Evolutionary conservation across 768 basidiomycete species (phyloP).

Genomic region (Boletellus ananiceps): DNA sequence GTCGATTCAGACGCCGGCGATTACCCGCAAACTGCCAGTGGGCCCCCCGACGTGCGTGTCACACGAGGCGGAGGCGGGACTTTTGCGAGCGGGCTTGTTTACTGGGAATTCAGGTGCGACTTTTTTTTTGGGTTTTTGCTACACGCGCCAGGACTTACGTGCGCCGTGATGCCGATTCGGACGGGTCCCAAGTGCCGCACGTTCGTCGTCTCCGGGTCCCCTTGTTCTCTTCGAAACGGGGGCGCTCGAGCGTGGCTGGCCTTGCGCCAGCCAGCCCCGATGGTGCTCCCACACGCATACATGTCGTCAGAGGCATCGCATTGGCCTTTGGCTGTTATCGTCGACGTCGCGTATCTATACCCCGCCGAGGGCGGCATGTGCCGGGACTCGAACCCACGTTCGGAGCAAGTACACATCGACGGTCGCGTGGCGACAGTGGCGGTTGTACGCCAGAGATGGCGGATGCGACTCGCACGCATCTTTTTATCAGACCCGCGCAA

Average conservation of each 20-base stretch:
- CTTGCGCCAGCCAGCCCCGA: too few species aligned
- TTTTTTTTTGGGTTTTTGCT: neutral
- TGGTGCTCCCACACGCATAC: too few species aligned
- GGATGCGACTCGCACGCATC: neutral
- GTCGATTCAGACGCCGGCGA: too few species aligned
- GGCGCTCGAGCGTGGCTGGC: neutral
- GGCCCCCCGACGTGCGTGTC: too few species aligned
- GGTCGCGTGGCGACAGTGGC: too few species aligned
- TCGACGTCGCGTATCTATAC: constrained; percentile 6
- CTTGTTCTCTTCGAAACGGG: constrained; percentile 1
- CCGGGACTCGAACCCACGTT: too few species aligned
- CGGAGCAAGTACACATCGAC: too few species aligned
- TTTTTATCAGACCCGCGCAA: constrained; percentile 7
- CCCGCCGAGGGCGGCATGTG: neutral
- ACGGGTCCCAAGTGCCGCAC: neutral
- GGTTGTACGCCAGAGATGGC: neutral
- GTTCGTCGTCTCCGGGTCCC: neutral
- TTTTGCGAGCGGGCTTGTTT: too few species aligned
- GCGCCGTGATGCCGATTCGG: neutral
- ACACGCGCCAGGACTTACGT: neutral
- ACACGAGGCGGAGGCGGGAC: too few species aligned
- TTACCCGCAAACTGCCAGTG: too few species aligned
- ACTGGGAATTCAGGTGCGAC: neutral
- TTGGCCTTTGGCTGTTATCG: neutral
- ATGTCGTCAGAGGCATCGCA: too few species aligned